Conservation (phyloP, 2,329 filamentous ascomycete genomes). For the Geosmithia flava region DNA sequence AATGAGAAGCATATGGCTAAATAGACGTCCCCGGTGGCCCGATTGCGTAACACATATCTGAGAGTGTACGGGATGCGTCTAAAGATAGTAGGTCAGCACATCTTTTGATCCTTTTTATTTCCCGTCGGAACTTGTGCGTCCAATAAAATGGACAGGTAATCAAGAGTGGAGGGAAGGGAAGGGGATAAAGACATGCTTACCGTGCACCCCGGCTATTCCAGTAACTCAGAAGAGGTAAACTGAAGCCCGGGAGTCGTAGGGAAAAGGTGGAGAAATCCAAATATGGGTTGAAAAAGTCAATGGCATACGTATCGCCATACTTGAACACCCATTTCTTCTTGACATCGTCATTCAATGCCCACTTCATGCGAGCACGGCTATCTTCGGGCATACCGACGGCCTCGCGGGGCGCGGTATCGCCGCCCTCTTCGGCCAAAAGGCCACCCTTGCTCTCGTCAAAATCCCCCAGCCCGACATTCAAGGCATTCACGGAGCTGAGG, state of each 20-base stretch:
- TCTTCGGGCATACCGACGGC: slow-evolving; percentile 37
- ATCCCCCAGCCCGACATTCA: slow-evolving; percentile 50
- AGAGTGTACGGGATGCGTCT: slow-evolving; percentile 44
- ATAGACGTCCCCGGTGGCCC: slow-evolving; percentile 58
- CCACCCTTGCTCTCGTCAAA: slow-evolving; percentile 34
- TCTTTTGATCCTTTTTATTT: too few relatives aligned
- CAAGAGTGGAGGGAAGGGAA: slow-evolving; percentile 1
- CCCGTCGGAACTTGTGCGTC: neutral
- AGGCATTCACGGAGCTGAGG: slow-evolving; percentile 65
- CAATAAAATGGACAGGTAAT: slow-evolving; percentile 3
- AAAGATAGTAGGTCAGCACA: slow-evolving; percentile 14
- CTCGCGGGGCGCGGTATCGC: slow-evolving; percentile 34
- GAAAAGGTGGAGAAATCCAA: slow-evolving; percentile 70
- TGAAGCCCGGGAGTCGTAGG: slow-evolving; percentile 60
- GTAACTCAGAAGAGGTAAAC: slow-evolving; percentile 60
- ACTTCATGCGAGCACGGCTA: slow-evolving; percentile 43
- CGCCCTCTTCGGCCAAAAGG: slow-evolving; percentile 53
- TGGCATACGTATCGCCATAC: slow-evolving; percentile 36
- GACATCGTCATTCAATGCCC: slow-evolving; percentile 36
- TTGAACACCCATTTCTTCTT: slow-evolving; percentile 43
- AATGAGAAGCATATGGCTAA: slow-evolving; percentile 74
- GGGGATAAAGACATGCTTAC: slow-evolving; percentile 32
- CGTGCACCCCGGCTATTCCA: slow-evolving; percentile 69
- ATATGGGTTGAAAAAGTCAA: slow-evolving; percentile 83
- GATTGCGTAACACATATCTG: slow-evolving; percentile 87